A percentile compares a stretch with the other conserved stretches of the same genome.
Conservation (phyloP, 2,329 filamentous ascomycete species). For the Neonectria hederae region DNA sequence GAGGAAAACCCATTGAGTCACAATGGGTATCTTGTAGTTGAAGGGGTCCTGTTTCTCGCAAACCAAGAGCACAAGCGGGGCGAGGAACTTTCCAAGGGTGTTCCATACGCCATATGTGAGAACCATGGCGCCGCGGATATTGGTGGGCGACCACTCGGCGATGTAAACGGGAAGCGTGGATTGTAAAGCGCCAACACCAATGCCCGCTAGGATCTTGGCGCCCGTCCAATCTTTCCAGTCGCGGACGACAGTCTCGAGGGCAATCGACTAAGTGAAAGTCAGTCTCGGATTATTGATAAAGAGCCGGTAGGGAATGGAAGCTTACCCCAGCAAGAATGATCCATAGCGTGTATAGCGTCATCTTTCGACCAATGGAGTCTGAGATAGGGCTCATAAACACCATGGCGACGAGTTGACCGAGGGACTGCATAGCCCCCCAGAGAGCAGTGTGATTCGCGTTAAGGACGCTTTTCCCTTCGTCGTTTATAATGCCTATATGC, state of each 20-base stretch:
- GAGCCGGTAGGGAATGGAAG: no score
- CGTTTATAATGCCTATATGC: conserved; percentile 14
- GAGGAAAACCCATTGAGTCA: conserved; percentile 26
- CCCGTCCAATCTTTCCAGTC: conserved; percentile 21
- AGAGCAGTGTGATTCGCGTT: conserved; percentile 23
- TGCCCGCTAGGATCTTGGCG: conserved; percentile 15
- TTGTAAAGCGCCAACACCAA: conserved; percentile 21
- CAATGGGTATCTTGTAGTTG: conserved; percentile 21
- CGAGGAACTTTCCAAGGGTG: conserved; percentile 23
- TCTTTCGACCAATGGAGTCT: conserved; percentile 18
- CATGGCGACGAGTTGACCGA: conserved; percentile 25
- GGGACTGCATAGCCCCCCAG: conserved; percentile 24
- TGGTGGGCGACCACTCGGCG: conserved; percentile 24
- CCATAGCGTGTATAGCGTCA: conserved; percentile 14
- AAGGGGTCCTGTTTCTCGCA: conserved; percentile 16
- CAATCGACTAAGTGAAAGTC: not conserved
- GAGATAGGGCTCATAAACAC: conserved; percentile 17
- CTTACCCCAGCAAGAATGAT: conserved; percentile 1
- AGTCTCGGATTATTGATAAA: not conserved
- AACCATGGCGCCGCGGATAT: conserved; percentile 26
- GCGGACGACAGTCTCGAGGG: not conserved
- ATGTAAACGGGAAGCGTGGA: conserved; percentile 21
- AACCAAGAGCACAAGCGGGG: conserved; percentile 11
- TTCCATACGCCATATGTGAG: conserved; percentile 24
- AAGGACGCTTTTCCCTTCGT: conserved; percentile 4